Conservation (phyloP, 2,329 filamentous ascomycete species). For the Aureobasidium sp. region DNA sequence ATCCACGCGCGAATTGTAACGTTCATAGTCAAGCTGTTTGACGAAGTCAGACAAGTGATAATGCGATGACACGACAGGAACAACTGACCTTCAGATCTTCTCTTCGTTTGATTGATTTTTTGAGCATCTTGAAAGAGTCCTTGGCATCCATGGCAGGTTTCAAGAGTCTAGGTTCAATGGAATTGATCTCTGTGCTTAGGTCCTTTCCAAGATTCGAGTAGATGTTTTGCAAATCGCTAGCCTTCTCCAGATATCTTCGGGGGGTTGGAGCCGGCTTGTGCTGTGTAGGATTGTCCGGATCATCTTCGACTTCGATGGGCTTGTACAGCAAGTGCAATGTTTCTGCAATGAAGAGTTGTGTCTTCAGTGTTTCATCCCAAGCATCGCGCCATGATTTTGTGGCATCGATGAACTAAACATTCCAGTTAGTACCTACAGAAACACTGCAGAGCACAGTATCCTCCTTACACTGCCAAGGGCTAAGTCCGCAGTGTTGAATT, state of each 20-base stretch:
- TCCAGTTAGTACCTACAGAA: neutral
- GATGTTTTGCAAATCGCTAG: conserved; percentile 54
- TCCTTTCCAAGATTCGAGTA: conserved; percentile 66
- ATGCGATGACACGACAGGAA: too few relatives aligned
- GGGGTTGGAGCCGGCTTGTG: conserved; percentile 55
- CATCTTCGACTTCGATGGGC: conserved; percentile 60
- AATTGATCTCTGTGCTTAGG: conserved; percentile 59
- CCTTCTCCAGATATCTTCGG: conserved; percentile 53
- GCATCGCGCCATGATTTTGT: conserved; percentile 69
- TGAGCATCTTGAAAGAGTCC: conserved; percentile 60
- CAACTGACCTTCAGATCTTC: conserved; percentile 46
- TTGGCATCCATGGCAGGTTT: conserved; percentile 61
- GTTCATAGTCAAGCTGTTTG: conserved; percentile 69
- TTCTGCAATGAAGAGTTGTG: conserved; percentile 48
- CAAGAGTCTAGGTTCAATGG: conserved; percentile 63
- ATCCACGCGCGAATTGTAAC: conserved; percentile 63
- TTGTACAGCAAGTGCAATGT: conserved; percentile 68
- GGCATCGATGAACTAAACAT: conserved; percentile 54
- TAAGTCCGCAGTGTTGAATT: conserved; percentile 72
- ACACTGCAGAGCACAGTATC: neutral
- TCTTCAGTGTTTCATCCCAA: conserved; percentile 61
- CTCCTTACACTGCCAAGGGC: conserved; percentile 58
- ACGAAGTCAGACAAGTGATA: neutral
- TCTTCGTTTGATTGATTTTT: conserved; percentile 77
- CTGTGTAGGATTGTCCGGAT: conserved; percentile 42